These are phyloP conservation scores for Nakazawaea populi DNA, from an alignment of 805 yeast species.

Conservation along the genomic window DNA sequence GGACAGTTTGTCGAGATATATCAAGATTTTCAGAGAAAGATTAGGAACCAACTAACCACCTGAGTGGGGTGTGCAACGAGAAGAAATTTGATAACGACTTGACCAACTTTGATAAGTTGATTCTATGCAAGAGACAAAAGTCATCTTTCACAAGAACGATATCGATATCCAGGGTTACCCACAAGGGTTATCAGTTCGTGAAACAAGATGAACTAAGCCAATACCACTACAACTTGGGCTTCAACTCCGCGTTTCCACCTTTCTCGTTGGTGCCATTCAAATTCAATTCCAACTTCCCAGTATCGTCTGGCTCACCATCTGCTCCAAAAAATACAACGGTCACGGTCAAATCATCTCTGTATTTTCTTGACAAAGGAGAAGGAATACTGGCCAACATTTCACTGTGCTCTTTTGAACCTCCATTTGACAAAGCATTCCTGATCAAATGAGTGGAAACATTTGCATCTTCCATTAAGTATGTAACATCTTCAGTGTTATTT, in stretches of 20 bases:
- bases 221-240: conserved; percentile 26
- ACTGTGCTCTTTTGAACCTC: conserved; percentile 84
- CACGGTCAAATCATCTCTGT: conserved; percentile 93
- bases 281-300: conserved; percentile 50
- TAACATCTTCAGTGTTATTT: conserved; percentile 23
- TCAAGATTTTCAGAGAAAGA: no score
- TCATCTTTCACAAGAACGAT: background rate
- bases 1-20: no score
- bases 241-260: conserved; percentile 50
- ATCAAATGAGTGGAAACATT: conserved; percentile 92
- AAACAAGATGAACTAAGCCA: background rate
- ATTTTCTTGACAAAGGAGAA: conserved; percentile 82
- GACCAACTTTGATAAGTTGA: background rate
- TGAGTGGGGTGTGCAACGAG: no score
- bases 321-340: conserved; percentile 92
- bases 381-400: conserved; percentile 88
- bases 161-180: no score
- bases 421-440: conserved; percentile 83
- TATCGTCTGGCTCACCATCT: conserved; percentile 33
- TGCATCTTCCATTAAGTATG: conserved; percentile 67
- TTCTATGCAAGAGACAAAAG: no score
- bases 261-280: conserved; percentile 42
- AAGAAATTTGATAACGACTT: background rate
- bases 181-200: no score
- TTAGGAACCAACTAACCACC: no score